A percentile compares a stretch with the other conserved stretches of the same genome.
Evolutionary conservation across 2,329 filamentous ascomycete species (phyloP).

Genomic region (Trichoderma koningiopsis): DNA sequence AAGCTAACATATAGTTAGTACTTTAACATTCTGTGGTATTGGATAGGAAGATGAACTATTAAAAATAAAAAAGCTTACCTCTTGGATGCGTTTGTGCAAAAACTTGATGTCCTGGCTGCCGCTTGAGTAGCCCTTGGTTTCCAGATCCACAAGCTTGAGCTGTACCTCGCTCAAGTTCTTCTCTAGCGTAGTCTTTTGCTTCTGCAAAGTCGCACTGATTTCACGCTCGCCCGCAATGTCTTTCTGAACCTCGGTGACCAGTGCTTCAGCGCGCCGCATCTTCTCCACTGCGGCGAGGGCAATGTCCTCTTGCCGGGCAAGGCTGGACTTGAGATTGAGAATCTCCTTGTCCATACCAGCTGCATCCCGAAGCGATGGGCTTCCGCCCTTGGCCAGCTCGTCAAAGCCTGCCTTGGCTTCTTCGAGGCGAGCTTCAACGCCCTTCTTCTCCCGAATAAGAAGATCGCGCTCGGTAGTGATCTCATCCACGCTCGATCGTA

Average conservation of each 20-base stretch:
- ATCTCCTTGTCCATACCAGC: constrained; percentile 87
- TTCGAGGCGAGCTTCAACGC: constrained; percentile 78
- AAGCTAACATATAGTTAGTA: constrained; percentile 58
- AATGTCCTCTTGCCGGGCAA: constrained; percentile 93
- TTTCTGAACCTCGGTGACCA: constrained; percentile 87
- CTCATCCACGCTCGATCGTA: constrained; percentile 85
- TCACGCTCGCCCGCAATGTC: constrained; percentile 88
- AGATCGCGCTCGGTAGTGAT: constrained; percentile 81
- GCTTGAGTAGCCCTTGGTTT: constrained; percentile 95
- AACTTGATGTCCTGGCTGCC: constrained; percentile 95
- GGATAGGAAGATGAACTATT: not conserved
- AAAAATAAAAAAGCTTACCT: constrained; percentile 58
- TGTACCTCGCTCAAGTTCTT: constrained; percentile 90
- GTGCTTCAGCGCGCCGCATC: constrained; percentile 90
- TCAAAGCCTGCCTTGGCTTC: constrained; percentile 89
- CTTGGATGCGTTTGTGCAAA: constrained; percentile 89
- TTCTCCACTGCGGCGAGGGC: constrained; percentile 90
- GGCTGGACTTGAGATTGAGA: constrained; percentile 80
- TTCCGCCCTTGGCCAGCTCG: constrained; percentile 82
- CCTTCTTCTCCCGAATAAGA: constrained; percentile 85
- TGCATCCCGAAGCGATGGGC: constrained; percentile 84
- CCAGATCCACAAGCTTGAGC: constrained; percentile 84
- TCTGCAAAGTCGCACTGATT: constrained; percentile 76
- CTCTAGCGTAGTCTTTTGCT: constrained; percentile 86
- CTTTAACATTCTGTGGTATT: constrained; percentile 33